A percentile compares a stretch with the other conserved stretches of the same genome.
Evolutionary conservation across 352 stramenopile genomes (phyloP).

Genomic region (Globisporangium paroecandrum): DNA sequence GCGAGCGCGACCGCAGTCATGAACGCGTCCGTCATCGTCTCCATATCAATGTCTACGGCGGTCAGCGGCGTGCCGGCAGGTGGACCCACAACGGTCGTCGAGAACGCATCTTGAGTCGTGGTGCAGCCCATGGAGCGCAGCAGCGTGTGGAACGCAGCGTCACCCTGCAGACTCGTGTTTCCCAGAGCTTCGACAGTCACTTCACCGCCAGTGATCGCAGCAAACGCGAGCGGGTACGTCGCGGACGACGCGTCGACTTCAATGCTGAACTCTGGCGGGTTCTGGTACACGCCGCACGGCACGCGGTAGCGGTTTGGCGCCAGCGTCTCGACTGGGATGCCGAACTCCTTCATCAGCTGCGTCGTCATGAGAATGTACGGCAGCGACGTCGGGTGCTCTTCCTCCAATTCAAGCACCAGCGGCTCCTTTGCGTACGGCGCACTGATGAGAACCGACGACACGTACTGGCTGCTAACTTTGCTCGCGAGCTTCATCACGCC

Average conservation of each 20-base stretch:
- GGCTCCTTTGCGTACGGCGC: constrained; percentile 82
- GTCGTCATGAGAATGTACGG: constrained; percentile 95
- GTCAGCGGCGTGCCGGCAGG: constrained; percentile 69
- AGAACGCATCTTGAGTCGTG: constrained; percentile 53
- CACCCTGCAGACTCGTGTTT: constrained; percentile 91
- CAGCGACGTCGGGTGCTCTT: constrained; percentile 95
- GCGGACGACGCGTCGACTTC: constrained; percentile 96
- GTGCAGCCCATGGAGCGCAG: constrained; percentile 76
- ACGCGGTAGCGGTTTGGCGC: constrained; percentile 72
- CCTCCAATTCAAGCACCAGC: constrained; percentile 89
- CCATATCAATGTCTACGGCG: constrained; percentile 95
- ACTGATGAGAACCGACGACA: constrained; percentile 96
- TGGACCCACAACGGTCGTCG: constrained; percentile 72
- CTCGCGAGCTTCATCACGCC: constrained; percentile 86
- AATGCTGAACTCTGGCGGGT: constrained; percentile 68
- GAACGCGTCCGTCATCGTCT: constrained; percentile 97
- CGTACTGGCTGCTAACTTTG: constrained; percentile 95
- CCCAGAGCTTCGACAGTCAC: constrained; percentile 95
- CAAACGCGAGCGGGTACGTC: constrained; percentile 96
- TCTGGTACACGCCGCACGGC: constrained; percentile 69
- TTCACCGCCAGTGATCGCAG: constrained; percentile 93
- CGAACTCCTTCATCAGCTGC: constrained; percentile 97
- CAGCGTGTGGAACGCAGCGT: constrained; percentile 93
- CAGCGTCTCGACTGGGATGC: constrained; percentile 90
- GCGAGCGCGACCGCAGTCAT: constrained; percentile 97